These are phyloP conservation scores for Apiospora koreana DNA, from an alignment of 2,329 filamentous ascomycete genomes.

Conservation along the genomic window DNA sequence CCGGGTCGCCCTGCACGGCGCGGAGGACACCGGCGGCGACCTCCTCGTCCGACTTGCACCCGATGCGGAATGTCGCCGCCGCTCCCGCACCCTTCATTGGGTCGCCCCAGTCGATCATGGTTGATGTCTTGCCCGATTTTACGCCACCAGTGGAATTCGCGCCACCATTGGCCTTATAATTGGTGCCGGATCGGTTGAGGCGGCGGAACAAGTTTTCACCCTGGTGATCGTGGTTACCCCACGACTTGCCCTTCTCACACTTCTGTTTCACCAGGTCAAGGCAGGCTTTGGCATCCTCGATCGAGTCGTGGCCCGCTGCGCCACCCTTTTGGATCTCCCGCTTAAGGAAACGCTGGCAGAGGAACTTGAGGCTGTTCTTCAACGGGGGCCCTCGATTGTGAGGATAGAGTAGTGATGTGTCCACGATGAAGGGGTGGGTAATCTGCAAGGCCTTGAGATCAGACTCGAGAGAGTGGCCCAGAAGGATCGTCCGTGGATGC, in stretches of 20 bases:
- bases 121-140: constrained; percentile 63
- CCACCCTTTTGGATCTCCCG: constrained; percentile 82
- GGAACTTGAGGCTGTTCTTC: constrained; percentile 88
- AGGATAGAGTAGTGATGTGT: constrained; percentile 87
- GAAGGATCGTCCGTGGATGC: constrained; percentile 69
- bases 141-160: constrained; percentile 56
- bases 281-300: constrained; percentile 89
- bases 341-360: constrained; percentile 81
- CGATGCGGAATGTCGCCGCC: constrained; percentile 57
- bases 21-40: constrained; percentile 56
- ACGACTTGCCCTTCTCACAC: constrained; percentile 86
- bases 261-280: constrained; percentile 94
- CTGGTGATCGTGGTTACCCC: constrained; percentile 77
- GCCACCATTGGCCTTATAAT: constrained; percentile 63
- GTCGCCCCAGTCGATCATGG: constrained; percentile 88
- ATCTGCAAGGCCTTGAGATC: constrained; percentile 83
- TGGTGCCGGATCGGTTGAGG: constrained; percentile 64
- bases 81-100: constrained; percentile 61
- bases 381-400: constrained; percentile 87
- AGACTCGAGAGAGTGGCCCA: constrained; percentile 81
- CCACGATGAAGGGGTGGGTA: constrained; percentile 89
- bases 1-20: constrained; percentile 59
- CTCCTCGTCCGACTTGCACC: constrained; percentile 61
- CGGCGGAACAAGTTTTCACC: constrained; percentile 90
- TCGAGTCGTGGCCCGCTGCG: constrained; percentile 77